Evolutionary conservation across 495 filamentous ascomycete genomes (phyloP).

Genomic region (Diplogelasinospora grovesii): DNA sequence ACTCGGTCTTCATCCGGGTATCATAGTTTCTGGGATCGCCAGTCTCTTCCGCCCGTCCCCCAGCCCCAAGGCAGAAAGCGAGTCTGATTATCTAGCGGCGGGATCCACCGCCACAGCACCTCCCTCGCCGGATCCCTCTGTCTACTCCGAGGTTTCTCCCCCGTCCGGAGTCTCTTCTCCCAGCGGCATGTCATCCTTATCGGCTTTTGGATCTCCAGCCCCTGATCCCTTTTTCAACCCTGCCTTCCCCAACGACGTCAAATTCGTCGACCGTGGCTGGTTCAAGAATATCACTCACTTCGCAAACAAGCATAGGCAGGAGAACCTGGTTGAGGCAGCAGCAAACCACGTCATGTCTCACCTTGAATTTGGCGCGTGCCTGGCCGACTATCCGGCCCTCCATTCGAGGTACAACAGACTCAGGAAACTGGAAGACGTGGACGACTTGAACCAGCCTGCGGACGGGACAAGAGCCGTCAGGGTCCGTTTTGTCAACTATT

Average conservation of each 20-base stretch:
- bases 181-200: conserved; percentile 11
- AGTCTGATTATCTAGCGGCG: conserved; percentile 1
- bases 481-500: conserved; percentile 84
- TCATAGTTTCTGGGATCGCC: conserved; percentile 70
- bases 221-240: conserved; percentile 66
- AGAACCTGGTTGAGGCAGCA: conserved; percentile 61
- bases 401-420: conserved; percentile 61
- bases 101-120: conserved; percentile 2
- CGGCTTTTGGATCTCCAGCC: neutral
- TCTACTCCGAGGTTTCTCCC: conserved; percentile 27
- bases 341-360: conserved; percentile 70
- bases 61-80: conserved; percentile 19
- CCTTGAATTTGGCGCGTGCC: conserved; percentile 71
- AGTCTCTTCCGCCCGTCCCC: conserved; percentile 65
- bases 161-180: conserved; percentile 22
- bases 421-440: conserved; percentile 60
- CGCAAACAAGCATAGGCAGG: conserved; percentile 64
- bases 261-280: conserved; percentile 55
- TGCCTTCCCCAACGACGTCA: conserved; percentile 64
- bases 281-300: conserved; percentile 68
- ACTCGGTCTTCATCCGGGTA: conserved; percentile 81
- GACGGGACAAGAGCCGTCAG: conserved; percentile 18
- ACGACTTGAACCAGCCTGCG: conserved; percentile 28
- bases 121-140: conserved; percentile 29
- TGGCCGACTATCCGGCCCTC: conserved; percentile 69